Conservation (phyloP, 768 basidiomycete species). For the Termitomyces sp. region DNA sequence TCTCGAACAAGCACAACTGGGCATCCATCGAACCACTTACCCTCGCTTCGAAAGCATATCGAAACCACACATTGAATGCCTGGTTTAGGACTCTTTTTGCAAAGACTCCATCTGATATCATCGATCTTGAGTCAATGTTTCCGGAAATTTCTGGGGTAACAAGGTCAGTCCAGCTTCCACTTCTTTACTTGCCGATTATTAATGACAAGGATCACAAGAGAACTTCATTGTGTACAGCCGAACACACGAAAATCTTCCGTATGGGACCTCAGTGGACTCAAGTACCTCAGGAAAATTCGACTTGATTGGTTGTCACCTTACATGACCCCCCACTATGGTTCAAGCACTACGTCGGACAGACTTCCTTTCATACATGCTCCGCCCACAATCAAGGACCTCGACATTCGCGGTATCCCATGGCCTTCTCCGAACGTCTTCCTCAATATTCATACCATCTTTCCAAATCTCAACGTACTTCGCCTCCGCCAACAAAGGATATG, state of each 20-base stretch:
- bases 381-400: constrained; percentile 19
- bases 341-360: constrained; percentile 9
- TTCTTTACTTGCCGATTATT: neutral
- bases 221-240: constrained; percentile 25
- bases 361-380: constrained; percentile 23
- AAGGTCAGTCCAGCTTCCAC: constrained; percentile 11
- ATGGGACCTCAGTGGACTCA: constrained; percentile 22
- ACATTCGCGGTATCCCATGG: constrained; percentile 25
- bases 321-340: constrained; percentile 11
- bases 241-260: constrained; percentile 5
- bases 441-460: constrained; percentile 16
- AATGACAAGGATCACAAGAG: constrained; percentile 11
- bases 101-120: constrained; percentile 17
- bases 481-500: constrained; percentile 22
- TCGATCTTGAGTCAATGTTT: constrained; percentile 17
- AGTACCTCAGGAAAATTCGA: constrained; percentile 17
- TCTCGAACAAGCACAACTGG: constrained; percentile 22
- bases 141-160: constrained; percentile 15
- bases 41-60: constrained; percentile 23
- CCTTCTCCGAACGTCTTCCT: constrained; percentile 25
- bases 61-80: constrained; percentile 20
- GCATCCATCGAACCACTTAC: constrained; percentile 21
- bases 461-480: constrained; percentile 19
- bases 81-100: constrained; percentile 30
- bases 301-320: constrained; percentile 22